A percentile compares a stretch with the other conserved stretches of the same genome.
These are phyloP conservation scores for Tetrahymena elliotti DNA, from an alignment of 73 alveolate genomes.

Conservation along the genomic window DNA sequence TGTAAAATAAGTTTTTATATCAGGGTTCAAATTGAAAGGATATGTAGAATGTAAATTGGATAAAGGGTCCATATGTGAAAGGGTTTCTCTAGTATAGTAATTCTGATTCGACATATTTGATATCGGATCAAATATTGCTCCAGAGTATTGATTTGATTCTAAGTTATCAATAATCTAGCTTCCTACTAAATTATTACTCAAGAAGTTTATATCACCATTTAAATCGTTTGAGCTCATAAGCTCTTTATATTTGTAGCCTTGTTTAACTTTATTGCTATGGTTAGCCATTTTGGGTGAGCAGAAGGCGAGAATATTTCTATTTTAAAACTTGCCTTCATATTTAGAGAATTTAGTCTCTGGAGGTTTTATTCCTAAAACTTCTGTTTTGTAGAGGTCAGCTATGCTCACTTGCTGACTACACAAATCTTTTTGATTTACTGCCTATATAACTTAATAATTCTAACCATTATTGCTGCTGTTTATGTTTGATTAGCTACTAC, in stretches of 20 bases:
- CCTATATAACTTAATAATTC: not conserved
- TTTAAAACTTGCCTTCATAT: not conserved
- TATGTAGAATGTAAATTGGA: not conserved
- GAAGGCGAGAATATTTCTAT: not conserved
- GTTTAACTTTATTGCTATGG: not conserved
- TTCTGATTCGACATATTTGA: not conserved
- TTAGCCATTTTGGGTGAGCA: not conserved
- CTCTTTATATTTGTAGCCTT: not conserved
- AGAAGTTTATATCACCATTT: not conserved
- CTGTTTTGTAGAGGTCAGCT: not conserved
- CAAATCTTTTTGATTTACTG: not conserved
- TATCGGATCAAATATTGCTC: not conserved
- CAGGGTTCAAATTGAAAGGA: not conserved
- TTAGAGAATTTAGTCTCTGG: not conserved
- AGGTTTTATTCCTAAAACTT: not conserved
- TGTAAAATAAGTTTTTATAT: not conserved
- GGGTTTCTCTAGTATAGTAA: not conserved
- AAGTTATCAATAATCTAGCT: not conserved
- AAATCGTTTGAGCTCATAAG: not conserved
- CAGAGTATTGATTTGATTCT: not conserved
- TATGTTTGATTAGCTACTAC: not conserved
- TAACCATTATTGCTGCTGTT: not conserved
- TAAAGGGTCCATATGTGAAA: not conserved
- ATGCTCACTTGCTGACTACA: not conserved
- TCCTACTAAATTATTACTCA: not conserved